Conservation (phyloP, 2,329 filamentous ascomycete species). For the Alternaria dauci region DNA sequence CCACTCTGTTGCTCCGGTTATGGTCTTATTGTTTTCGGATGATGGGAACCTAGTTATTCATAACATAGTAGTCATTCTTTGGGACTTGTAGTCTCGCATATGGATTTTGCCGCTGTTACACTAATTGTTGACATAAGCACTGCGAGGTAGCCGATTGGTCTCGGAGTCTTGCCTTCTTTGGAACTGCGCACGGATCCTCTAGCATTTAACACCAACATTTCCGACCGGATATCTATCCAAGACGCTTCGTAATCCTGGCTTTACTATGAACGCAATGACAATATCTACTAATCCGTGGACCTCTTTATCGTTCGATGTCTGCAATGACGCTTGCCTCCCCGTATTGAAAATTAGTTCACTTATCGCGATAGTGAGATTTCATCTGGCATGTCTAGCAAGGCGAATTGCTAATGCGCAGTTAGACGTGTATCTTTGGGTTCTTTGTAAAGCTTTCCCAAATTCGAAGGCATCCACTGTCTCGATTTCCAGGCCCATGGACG, state of each 20-base stretch:
- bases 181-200: neutral
- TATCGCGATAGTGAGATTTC: neutral
- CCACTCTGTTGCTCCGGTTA: neutral
- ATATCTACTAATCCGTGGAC: neutral
- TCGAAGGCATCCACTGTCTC: neutral
- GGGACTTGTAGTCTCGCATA: neutral
- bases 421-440: neutral
- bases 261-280: rapidly evolving
- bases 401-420: neutral
- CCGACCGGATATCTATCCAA: neutral
- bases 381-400: neutral
- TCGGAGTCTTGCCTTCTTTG: neutral
- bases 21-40: neutral
- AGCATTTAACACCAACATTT: neutral
- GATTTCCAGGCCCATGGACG: neutral
- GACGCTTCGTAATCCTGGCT: neutral
- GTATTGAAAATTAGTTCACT: neutral
- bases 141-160: neutral
- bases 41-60: neutral
- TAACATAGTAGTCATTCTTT: neutral
- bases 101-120: neutral
- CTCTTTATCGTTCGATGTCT: neutral
- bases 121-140: neutral
- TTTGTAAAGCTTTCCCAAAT: neutral
- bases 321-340: neutral